phyloP scores from a whole-genome alignment of 345 rosid species.

The Boechera retrofracta region DNA sequence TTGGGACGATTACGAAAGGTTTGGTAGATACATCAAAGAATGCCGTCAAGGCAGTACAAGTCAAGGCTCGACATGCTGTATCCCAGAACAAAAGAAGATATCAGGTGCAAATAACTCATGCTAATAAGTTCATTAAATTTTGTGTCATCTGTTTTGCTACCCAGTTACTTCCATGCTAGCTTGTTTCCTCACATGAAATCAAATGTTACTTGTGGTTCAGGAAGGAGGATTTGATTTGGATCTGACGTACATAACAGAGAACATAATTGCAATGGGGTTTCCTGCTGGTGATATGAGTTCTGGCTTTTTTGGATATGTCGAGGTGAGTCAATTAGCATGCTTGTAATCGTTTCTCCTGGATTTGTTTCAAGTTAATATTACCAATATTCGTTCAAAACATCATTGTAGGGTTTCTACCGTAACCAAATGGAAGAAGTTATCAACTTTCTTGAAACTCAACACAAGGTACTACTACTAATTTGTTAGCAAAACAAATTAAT shows the following conservation, averaged over 20 bases:
- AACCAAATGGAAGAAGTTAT: constrained; percentile 97
- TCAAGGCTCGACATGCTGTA: constrained; percentile 88
- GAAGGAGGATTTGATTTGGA: constrained; percentile 94
- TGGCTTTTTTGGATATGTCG: constrained; percentile 86
- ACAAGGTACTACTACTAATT: constrained; percentile 59
- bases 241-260: constrained; percentile 84
- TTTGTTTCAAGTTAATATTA: not conserved
- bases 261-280: constrained; percentile 92
- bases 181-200: constrained; percentile 9
- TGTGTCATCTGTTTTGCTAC: not conserved
- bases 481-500: constrained; percentile 1
- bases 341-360: constrained; percentile 1
- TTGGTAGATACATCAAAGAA: constrained; percentile 84
- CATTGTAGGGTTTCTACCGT: constrained; percentile 81
- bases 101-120: constrained; percentile 54
- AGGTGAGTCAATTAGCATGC: constrained; percentile 52
- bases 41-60: constrained; percentile 91
- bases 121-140: not conserved
- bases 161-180: constrained; percentile 13
- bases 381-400: constrained; percentile 32
- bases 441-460: constrained; percentile 84
- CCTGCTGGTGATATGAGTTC: constrained; percentile 98
- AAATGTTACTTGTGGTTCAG: constrained; percentile 47
- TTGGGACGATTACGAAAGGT: constrained; percentile 78
- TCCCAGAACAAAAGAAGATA: constrained; percentile 89